Percentiles rank a stretch among this genome's conserved stretches.
Conservation (phyloP, 1,139 yeast species). For the Taiozyma sp. region DNA sequence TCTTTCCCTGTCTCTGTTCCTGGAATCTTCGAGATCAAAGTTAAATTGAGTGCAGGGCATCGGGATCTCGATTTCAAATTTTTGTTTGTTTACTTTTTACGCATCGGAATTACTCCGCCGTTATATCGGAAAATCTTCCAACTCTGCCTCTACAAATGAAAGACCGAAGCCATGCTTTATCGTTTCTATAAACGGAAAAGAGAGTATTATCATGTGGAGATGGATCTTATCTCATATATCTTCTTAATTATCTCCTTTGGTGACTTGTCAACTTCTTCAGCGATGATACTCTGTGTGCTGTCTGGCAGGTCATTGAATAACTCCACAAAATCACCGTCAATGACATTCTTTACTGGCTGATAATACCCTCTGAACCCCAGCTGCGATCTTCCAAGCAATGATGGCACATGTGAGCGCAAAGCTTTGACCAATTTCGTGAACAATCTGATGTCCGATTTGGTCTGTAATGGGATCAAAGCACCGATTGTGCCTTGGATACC, state of each 20-base stretch:
- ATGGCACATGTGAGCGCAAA: conserved; percentile 34
- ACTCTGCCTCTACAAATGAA: not conserved
- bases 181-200: not conserved
- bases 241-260: conserved; percentile 57
- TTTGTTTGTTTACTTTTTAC: not conserved
- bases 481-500: conserved; percentile 86
- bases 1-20: not conserved
- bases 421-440: conserved; percentile 49
- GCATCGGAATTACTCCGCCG: not conserved
- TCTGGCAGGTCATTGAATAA: conserved; percentile 36
- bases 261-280: conserved; percentile 47
- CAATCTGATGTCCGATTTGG: conserved; percentile 57
- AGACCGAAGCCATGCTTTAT: not conserved
- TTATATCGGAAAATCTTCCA: not conserved
- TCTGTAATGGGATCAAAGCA: conserved; percentile 57
- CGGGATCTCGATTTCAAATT: not conserved
- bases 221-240: conserved; percentile 51
- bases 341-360: conserved; percentile 65
- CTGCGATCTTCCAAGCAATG: conserved; percentile 53
- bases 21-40: not conserved
- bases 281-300: conserved; percentile 40
- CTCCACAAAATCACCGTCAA: conserved; percentile 89
- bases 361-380: conserved; percentile 69
- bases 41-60: not conserved
- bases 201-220: conserved; percentile 9